Evolutionary conservation across 257 asterid genomes (phyloP), one percentile per base, ranked within the genome.

Genomic region (Primulina eburnea): DNA sequence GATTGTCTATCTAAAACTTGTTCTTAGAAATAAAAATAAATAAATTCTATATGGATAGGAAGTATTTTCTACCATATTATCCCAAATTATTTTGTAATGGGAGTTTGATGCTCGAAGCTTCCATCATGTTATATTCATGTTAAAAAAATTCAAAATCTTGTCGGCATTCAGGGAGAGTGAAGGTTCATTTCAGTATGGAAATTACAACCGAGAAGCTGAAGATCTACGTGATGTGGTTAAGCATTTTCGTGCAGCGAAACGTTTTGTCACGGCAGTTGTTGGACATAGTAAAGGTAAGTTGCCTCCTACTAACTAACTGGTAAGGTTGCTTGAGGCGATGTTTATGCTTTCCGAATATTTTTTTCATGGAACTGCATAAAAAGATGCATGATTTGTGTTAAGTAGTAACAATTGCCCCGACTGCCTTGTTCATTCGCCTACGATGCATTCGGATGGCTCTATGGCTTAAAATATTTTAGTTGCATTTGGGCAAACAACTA

Each of bases 271-370:
- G 65, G 96, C 97, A 62, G 67, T 92, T 63, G 60, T 92, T 75
- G 97, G 98, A 47, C 97, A 90, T 75, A 92, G 98, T 76, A 92
- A 92, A 89, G 98, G 98, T 87, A 60, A 68, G 10, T 7, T 32
- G 16, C 16, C 47, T 38, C 50, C 50, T 38, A 10, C 50, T 38
- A 38, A 38, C 50, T 38, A 38, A 10, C 50, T 38, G 14, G 50
- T 38, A 10, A 8, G 50, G 50, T 1, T n/a, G 14, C n/a, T 29
- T 35, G 40, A 35, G 40, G 40, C 10, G 40, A 35, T 8, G 20
- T 11, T 10, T 60, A 17, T 8, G 8, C 34, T 26, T 16, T 34
- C 17, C 64, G 20, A 60, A 8, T 5, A 26, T 18, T 21, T 60
- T 60, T 35, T 35, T 35, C 11, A 1, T 29, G 50, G 14, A 3